These are phyloP conservation scores for Spizellomyces sp. DNA, from an alignment of 192 early-diverging fungal species.

Conservation along the genomic window DNA sequence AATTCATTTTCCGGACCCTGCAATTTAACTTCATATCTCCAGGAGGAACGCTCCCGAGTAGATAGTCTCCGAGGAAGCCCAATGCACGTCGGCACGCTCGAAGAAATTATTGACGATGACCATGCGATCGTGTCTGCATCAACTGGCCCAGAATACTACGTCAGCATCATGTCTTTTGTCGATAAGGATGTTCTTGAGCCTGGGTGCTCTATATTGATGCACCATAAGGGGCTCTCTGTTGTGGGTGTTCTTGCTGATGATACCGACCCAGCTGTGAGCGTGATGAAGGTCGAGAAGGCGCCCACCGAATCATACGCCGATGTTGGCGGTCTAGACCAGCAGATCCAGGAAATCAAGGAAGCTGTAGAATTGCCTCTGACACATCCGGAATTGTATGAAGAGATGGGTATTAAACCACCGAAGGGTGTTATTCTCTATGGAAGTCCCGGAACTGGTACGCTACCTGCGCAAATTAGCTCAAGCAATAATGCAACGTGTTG, in stretches of 20 bases:
- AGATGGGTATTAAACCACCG: slow-evolving; percentile 98
- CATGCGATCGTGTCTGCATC: slow-evolving; percentile 96
- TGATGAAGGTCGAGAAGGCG: slow-evolving; percentile 98
- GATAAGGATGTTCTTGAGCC: slow-evolving; percentile 99
- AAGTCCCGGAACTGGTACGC: slow-evolving; percentile 77
- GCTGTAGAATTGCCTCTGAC: slow-evolving; percentile 97
- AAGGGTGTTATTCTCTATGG: slow-evolving; percentile 97
- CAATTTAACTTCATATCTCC: slow-evolving; percentile 21
- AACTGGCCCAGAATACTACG: slow-evolving; percentile 95
- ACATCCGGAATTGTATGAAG: slow-evolving; percentile 95
- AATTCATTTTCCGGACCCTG: background rate
- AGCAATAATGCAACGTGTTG: slow-evolving; percentile 2
- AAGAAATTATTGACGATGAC: slow-evolving; percentile 99
- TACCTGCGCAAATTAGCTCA: background rate
- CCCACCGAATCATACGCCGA: slow-evolving; percentile 98
- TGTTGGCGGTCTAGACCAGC: slow-evolving; percentile 94
- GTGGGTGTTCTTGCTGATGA: slow-evolving; percentile 96
- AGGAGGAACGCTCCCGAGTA: slow-evolving; percentile 92
- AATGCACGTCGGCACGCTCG: slow-evolving; percentile 93
- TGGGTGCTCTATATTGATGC: slow-evolving; percentile 91
- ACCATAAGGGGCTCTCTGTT: slow-evolving; percentile 82
- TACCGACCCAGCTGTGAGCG: slow-evolving; percentile 97
- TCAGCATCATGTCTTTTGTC: slow-evolving; percentile 96
- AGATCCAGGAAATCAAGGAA: slow-evolving; percentile 97
- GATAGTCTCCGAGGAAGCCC: slow-evolving; percentile 96